Conservation (phyloP, 2,329 filamentous ascomycete species). For the Epichloe aotearoae region DNA sequence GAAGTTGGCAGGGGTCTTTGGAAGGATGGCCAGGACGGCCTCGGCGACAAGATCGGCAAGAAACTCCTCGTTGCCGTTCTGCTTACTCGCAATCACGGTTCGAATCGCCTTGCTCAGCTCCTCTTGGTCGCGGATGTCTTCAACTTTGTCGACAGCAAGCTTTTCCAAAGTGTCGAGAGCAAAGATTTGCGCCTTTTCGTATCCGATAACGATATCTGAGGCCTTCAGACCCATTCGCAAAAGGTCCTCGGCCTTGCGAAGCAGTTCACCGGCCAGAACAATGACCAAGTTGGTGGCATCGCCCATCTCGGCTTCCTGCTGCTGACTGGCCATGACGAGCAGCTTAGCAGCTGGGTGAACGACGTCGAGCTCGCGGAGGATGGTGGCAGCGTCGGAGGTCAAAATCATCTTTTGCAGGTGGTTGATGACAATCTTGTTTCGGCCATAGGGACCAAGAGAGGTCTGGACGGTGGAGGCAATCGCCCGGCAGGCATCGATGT, state of each 20-base stretch:
- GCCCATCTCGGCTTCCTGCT: conserved; percentile 98
- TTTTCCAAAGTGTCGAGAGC: conserved; percentile 78
- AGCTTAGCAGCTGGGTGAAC: conserved; percentile 97
- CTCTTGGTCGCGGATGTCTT: conserved; percentile 64
- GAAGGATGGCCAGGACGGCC: conserved; percentile 71
- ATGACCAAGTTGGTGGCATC: conserved; percentile 98
- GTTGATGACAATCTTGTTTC: conserved; percentile 99
- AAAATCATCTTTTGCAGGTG: conserved; percentile 99
- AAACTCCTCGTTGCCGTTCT: conserved; percentile 84
- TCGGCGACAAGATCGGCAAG: conserved; percentile 80
- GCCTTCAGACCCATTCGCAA: conserved; percentile 95
- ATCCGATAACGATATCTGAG: conserved; percentile 91
- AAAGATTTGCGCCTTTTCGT: conserved; percentile 86
- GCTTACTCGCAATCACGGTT: conserved; percentile 93
- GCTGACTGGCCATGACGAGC: conserved; percentile 95
- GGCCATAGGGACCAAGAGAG: conserved; percentile 89
- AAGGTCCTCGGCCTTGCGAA: conserved; percentile 98
- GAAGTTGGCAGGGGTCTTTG: conserved; percentile 92
- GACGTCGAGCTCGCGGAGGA: conserved; percentile 92
- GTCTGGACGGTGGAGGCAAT: conserved; percentile 95
- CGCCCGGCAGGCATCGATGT: conserved; percentile 95
- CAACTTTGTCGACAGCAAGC: conserved; percentile 80
- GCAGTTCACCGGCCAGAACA: conserved; percentile 81
- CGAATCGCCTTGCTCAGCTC: conserved; percentile 92
- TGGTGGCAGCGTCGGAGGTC: conserved; percentile 94